Evolutionary conservation across 2,329 filamentous ascomycete genomes (phyloP), one percentile per base, ranked within the genome.

Genomic region (Fusarium nisikadoi): DNA sequence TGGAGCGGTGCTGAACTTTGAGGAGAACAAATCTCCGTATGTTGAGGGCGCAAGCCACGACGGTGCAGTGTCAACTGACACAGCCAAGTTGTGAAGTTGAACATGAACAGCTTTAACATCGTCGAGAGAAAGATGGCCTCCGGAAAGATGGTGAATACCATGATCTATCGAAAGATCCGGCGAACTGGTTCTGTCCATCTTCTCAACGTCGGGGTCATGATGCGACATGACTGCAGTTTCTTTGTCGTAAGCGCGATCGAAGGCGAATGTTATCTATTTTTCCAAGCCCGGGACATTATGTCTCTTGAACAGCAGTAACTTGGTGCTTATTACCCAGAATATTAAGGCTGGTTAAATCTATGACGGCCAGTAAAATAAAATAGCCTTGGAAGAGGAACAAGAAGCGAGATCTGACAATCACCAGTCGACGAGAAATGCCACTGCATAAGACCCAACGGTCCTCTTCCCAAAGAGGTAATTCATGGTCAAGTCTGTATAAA

Each of bases 11-110:
- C 81, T 80, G 68, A 81, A 81, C 43, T 75, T 83, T 62, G 77
- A 72, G 63, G 79, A 80, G 55, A 83, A 79, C 11, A 84, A 79
- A 29, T 83, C 81, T 0, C 80, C 77, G 43, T 86, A 87, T 2
- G 85, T 87, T 3, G 81, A 77, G 1, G 85, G 85, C 16, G 86
- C 84, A 17, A 86, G 76, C 75, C 85, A 83, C 39, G 86, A 87
- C 8, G 89, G 88, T 3, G 88, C 86, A 4, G 88, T 87, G 65
- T 91, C 86, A 23, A 91, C 88, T 2, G 83, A 85, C 12, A 91
- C 87, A 3, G 83, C 82, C 7, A 91, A 82, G 71, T 85, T 81
- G 43, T 87, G 86, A 29, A 90, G 84, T 58, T 84, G 84, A 25
- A 90, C 84, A 43, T 86, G 79, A 11, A 90, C 87, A 3, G 86